Evolutionary conservation across 495 filamentous ascomycete species (phyloP).

Genomic region (Daldinia caldariorum): DNA sequence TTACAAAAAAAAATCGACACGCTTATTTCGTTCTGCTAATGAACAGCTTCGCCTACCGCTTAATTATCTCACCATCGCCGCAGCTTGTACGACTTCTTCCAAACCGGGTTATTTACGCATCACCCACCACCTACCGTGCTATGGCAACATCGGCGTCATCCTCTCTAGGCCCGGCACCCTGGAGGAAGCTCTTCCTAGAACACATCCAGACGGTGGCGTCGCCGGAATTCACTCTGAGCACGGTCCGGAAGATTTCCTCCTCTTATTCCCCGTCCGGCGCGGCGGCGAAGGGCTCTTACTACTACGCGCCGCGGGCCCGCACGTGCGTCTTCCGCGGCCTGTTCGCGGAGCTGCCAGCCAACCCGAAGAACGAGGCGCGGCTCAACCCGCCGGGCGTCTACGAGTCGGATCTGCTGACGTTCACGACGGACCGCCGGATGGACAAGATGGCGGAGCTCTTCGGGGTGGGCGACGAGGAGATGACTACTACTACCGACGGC

Average conservation of each 20-base stretch:
- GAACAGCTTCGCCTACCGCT: constrained; percentile 20
- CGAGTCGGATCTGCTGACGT: constrained; percentile 77
- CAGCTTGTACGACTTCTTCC: constrained; percentile 35
- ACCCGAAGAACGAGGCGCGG: constrained; percentile 67
- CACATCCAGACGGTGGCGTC: constrained; percentile 69
- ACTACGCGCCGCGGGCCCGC: constrained; percentile 55
- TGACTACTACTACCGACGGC: constrained; percentile 51
- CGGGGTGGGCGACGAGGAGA: constrained; percentile 25
- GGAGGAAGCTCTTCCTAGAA: constrained; percentile 72
- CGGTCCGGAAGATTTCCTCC: constrained; percentile 62
- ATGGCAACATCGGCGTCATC: constrained; percentile 36
- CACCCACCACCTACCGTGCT: constrained; percentile 1
- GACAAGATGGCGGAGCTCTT: constrained; percentile 79
- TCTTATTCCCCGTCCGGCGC: constrained; percentile 12
- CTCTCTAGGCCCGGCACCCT: constrained; percentile 56
- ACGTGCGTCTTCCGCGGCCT: constrained; percentile 81
- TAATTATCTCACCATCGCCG: constrained; percentile 15
- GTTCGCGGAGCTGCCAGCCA: constrained; percentile 73
- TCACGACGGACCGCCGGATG: constrained; percentile 91
- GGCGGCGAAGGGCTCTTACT: too few species aligned
- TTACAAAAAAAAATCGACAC: neutral
- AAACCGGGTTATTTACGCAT: constrained; percentile 5
- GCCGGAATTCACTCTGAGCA: constrained; percentile 77
- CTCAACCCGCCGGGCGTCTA: constrained; percentile 73
- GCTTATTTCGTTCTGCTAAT: constrained; percentile 17